Base-by-base conservation (phyloP, 164 flowering plant species). In the Umbellularia californica region DNA sequence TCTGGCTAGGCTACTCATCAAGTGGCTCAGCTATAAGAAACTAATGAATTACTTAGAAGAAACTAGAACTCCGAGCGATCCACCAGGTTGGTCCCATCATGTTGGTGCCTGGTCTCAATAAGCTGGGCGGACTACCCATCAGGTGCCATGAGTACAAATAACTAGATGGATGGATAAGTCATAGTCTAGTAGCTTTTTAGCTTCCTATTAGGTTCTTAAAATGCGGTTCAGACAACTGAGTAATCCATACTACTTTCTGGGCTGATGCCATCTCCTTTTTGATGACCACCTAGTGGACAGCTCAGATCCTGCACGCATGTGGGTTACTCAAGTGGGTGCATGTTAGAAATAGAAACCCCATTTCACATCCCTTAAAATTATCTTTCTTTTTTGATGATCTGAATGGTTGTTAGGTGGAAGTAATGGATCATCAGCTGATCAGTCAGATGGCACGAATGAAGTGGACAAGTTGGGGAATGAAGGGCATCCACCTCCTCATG, bases 381-480 rank as follows among this genome's bases (percentile, higher is more conserved):
- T 55, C 7, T 13, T 13, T 13, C 20, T 55, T 17, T 55, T 15
- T 14, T 55, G 2, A 55, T 55, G n/a, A 55, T 15, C n/a, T 55
- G 5, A 13, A 55, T 55, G 60, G 5, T 6, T 75, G 17, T 72
- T 76, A 87, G 91, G 81, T 77, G 90, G 82, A 70, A 81, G 76
- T 77, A 50, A 75, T 55, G 94, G 76, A 65, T 69, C 66, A 50
- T 65, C 78, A 13, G 28, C 71, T 5, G 85, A 85, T 68, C 74
- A 74, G 11, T 58, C 73, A 30, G 87, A 86, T 50, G 92, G 79
- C 15, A 41, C 33, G 33, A 63, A 76, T 71, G 89, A 87, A 65
- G 77, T 65, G 13, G 74, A 74, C 62, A 80, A 83, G 72, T 50
- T 50, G 64, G 77, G 70, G 12, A 89, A 73, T 64, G 89, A 88